phyloP scores from a whole-genome alignment of 371 early-diverging fungal genomes.

The Massospora cicadina region DNA sequence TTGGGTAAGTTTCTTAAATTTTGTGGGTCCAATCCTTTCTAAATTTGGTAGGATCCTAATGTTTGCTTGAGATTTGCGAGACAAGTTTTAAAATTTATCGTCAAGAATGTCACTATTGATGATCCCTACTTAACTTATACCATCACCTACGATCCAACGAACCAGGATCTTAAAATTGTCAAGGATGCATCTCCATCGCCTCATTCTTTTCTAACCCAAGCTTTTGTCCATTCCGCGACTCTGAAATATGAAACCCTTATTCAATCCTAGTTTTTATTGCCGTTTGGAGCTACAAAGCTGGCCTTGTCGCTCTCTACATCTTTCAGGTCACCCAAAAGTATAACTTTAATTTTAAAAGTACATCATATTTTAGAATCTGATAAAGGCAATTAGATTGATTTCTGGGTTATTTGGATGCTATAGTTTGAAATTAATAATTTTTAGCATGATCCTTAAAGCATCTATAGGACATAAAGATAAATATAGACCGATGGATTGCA shows the following conservation, averaged over 20 bases:
- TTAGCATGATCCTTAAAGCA: too few relatives aligned
- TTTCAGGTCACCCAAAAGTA: too few relatives aligned
- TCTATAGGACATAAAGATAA: too few relatives aligned
- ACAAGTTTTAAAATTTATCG: conserved; percentile 14
- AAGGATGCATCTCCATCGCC: neutral
- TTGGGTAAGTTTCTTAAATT: conserved; percentile 28
- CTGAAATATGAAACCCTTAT: neutral
- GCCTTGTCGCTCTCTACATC: too few relatives aligned
- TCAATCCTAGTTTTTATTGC: too few relatives aligned
- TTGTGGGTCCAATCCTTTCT: neutral
- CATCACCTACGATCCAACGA: neutral
- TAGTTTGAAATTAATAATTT: too few relatives aligned
- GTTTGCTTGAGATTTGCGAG: conserved; percentile 2
- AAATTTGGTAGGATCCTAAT: conserved; percentile 4
- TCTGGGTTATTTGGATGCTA: too few relatives aligned
- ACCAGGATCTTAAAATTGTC: neutral
- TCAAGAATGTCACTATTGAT: neutral
- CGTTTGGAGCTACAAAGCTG: too few relatives aligned
- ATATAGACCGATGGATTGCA: too few relatives aligned
- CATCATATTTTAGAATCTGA: too few relatives aligned
- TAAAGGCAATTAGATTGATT: too few relatives aligned
- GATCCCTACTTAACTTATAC: neutral
- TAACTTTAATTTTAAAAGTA: too few relatives aligned
- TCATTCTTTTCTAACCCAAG: neutral
- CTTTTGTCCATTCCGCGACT: neutral